Evolutionary conservation across 352 stramenopile genomes (phyloP).

Genomic region (Phytophthora meadii): DNA sequence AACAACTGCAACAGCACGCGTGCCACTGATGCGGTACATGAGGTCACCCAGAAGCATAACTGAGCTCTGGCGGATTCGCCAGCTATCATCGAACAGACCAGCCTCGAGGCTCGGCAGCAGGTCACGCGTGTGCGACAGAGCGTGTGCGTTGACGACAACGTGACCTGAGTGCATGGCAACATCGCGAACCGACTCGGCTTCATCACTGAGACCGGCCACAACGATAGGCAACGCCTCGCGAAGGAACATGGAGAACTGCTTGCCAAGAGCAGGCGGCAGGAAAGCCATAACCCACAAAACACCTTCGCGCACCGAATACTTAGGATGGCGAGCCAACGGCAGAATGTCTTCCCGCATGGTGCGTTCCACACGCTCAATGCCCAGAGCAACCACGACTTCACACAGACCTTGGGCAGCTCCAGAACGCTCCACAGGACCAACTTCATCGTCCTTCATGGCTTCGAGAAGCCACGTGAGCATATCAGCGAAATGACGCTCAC

Average conservation of each 20-base stretch:
- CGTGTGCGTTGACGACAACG: slow-evolving; percentile 98
- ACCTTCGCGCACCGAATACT: slow-evolving; percentile 96
- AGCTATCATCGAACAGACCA: slow-evolving; percentile 98
- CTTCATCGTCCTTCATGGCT: slow-evolving; percentile 93
- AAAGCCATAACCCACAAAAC: slow-evolving; percentile 99
- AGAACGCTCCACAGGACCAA: slow-evolving; percentile 96
- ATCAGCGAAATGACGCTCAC: slow-evolving; percentile 95
- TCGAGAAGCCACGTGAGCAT: slow-evolving; percentile 98
- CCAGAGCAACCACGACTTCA: slow-evolving; percentile 93
- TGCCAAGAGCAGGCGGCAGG: slow-evolving; percentile 95
- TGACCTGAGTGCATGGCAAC: slow-evolving; percentile 97
- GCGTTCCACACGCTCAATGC: slow-evolving; percentile 76
- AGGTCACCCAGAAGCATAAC: slow-evolving; percentile 96
- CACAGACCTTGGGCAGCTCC: slow-evolving; percentile 98
- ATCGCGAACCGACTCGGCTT: slow-evolving; percentile 98
- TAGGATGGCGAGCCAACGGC: slow-evolving; percentile 93
- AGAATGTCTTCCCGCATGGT: slow-evolving; percentile 95
- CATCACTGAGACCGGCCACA: slow-evolving; percentile 97
- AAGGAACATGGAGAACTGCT: slow-evolving; percentile 95
- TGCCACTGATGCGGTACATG: slow-evolving; percentile 98
- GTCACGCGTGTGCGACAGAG: slow-evolving; percentile 96
- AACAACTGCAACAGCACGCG: slow-evolving; percentile 81
- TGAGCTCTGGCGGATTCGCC: slow-evolving; percentile 98
- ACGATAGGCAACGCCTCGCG: slow-evolving; percentile 96
- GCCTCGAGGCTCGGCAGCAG: slow-evolving; percentile 97